Evolutionary conservation across 2,329 filamentous ascomycete species (phyloP).

Genomic region (Sclerotinia minor): DNA sequence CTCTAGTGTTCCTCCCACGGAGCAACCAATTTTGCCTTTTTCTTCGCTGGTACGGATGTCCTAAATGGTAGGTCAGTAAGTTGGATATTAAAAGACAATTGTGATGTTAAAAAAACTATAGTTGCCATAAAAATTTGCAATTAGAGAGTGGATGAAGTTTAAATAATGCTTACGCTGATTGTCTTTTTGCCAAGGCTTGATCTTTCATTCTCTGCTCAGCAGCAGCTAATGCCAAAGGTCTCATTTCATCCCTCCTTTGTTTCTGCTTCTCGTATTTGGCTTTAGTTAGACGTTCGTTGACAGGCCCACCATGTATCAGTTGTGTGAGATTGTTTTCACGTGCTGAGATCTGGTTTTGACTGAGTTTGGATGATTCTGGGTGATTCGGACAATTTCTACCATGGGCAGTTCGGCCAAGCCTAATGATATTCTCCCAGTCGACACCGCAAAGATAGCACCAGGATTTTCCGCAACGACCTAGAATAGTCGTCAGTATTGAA

Average conservation of each 20-base stretch:
- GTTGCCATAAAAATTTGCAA: too few relatives aligned
- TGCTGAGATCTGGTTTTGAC: not conserved
- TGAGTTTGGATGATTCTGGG: not conserved
- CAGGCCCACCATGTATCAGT: constrained; percentile 30
- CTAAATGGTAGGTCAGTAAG: not conserved
- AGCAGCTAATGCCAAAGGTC: constrained; percentile 29
- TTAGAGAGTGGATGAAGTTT: not conserved
- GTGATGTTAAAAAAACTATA: not conserved
- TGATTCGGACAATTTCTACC: constrained; percentile 19
- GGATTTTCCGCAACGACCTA: constrained; percentile 31
- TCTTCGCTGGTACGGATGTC: not conserved
- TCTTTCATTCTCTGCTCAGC: constrained; percentile 27
- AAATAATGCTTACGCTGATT: not conserved
- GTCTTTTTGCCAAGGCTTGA: not conserved
- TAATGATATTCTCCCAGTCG: constrained; percentile 33
- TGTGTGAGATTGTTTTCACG: constrained; percentile 24
- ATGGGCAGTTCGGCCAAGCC: constrained; percentile 30
- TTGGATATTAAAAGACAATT: not conserved
- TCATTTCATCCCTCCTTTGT: constrained; percentile 21
- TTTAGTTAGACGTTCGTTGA: constrained; percentile 27
- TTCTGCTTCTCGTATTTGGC: constrained; percentile 26
- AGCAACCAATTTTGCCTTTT: not conserved
- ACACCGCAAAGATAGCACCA: constrained; percentile 35
- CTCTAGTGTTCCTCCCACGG: not conserved
- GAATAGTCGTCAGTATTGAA: not conserved